phyloP scores from a whole-genome alignment of 345 rosid species.

The Heritiera fomes region DNA sequence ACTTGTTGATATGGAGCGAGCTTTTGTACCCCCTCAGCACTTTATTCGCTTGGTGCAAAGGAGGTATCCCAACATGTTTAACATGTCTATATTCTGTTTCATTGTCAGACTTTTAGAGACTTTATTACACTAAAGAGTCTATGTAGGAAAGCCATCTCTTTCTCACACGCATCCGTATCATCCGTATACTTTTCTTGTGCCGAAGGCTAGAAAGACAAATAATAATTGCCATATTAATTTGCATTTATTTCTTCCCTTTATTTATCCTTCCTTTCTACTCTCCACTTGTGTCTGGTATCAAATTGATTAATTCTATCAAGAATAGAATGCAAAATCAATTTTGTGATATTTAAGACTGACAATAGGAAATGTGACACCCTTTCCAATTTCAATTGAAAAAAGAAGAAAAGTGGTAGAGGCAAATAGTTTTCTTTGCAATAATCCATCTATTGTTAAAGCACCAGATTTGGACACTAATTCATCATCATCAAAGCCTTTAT shows the following conservation, averaged over 20 bases:
- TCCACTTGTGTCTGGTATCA: not conserved
- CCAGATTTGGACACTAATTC: not conserved
- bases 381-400: not conserved
- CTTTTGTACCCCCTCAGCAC: conserved; percentile 84
- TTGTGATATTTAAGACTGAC: not conserved
- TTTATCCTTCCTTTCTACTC: not conserved
- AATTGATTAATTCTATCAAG: not conserved
- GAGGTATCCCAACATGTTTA: conserved; percentile 40
- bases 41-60: conserved; percentile 81
- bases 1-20: conserved; percentile 85
- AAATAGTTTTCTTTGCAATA: not conserved
- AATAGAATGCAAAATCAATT: not conserved
- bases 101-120: not conserved
- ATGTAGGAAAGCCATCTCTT: not conserved
- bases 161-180: not conserved
- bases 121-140: not conserved
- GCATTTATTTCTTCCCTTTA: not conserved
- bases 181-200: not conserved
- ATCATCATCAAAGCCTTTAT: no score
- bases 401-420: not conserved
- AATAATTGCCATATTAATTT: not conserved
- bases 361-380: not conserved
- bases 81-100: not conserved
- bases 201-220: not conserved
- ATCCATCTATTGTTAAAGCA: not conserved